These are phyloP conservation scores for Collybiopsis confluens DNA, from an alignment of 768 basidiomycete species.

Conservation along the genomic window DNA sequence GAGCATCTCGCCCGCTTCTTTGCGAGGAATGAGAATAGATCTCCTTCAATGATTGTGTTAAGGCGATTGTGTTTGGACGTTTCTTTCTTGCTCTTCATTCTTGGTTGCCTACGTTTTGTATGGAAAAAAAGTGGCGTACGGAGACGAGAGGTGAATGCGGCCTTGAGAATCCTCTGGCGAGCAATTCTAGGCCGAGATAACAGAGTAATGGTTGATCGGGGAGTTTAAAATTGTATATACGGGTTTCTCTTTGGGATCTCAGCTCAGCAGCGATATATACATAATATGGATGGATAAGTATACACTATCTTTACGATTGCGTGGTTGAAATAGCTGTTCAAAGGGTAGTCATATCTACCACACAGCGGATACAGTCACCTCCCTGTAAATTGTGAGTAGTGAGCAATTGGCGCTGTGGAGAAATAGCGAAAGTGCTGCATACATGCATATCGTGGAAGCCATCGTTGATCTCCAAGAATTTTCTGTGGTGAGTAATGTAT, in stretches of 20 bases:
- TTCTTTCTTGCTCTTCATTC: slow-evolving; percentile 64
- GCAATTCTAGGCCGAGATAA: slow-evolving; percentile 59
- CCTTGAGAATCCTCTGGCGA: slow-evolving; percentile 64
- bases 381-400: slow-evolving; percentile 33
- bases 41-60: slow-evolving; percentile 64
- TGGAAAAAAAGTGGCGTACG: slow-evolving; percentile 72
- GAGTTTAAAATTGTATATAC: not conserved
- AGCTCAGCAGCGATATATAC: not conserved
- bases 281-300: not conserved
- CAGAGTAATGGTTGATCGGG: slow-evolving; percentile 44
- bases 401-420: not conserved
- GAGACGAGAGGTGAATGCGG: slow-evolving; percentile 62
- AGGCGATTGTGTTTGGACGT: slow-evolving; percentile 75
- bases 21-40: slow-evolving; percentile 51
- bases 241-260: not conserved
- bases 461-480: slow-evolving; percentile 70
- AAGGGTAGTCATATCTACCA: slow-evolving; percentile 74
- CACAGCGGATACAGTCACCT: slow-evolving; percentile 91
- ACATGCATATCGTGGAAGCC: slow-evolving; percentile 98
- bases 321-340: slow-evolving; percentile 20
- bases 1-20: slow-evolving; percentile 52
- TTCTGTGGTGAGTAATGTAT: slow-evolving; percentile 87
- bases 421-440: slow-evolving; percentile 28
- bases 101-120: slow-evolving; percentile 50
- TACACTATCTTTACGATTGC: slow-evolving; percentile 3